Conservation (phyloP, 768 basidiomycete species). For the Leccinum boreale region DNA sequence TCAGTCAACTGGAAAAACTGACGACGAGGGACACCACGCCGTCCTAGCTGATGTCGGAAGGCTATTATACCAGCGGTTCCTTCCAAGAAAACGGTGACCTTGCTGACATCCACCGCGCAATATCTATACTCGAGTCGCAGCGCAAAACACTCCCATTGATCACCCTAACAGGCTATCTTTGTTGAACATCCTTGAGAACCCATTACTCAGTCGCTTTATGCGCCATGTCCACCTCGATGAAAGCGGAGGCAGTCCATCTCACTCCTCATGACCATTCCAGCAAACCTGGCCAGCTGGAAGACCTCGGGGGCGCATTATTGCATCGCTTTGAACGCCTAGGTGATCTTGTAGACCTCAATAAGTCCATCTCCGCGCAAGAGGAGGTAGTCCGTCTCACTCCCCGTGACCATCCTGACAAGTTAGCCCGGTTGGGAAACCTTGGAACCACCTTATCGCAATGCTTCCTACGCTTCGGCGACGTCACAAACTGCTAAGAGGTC, state of each 20-base stretch:
- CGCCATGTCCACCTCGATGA: not conserved
- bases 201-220: not conserved
- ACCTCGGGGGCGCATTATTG: not conserved
- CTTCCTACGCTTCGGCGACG: no score
- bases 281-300: not conserved
- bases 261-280: not conserved
- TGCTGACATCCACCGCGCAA: not conserved
- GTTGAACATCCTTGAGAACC: not conserved
- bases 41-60: no score
- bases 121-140: not conserved
- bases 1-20: no score
- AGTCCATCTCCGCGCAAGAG: not conserved
- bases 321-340: not conserved
- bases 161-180: not conserved
- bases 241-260: not conserved
- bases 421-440: not conserved
- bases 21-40: no score
- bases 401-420: not conserved
- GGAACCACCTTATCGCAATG: not conserved
- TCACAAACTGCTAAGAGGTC: no score
- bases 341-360: not conserved
- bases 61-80: no score
- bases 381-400: not conserved
- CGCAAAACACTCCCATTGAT: not conserved
- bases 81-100: not conserved